Conservation (phyloP, 306 rosid genomes). For the Ammopiptanthus mongolicus region DNA sequence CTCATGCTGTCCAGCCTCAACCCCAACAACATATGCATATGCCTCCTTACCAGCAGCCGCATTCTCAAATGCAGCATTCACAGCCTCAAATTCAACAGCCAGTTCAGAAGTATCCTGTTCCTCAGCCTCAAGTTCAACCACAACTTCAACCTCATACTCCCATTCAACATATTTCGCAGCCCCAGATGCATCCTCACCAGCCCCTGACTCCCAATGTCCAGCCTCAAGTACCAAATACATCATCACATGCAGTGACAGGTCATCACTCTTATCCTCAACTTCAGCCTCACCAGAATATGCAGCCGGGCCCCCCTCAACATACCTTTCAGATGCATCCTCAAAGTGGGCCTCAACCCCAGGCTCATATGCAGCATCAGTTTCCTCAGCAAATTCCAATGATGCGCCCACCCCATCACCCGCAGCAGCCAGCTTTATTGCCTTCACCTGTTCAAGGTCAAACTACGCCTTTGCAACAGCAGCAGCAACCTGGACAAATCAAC, state of each 20-base stretch:
- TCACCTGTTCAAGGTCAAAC: constrained; percentile 61
- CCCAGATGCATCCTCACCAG: constrained; percentile 47
- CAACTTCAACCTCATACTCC: constrained; percentile 52
- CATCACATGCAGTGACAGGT: constrained; percentile 58
- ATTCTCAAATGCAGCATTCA: constrained; percentile 46
- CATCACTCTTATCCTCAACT: constrained; percentile 68
- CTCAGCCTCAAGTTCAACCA: constrained; percentile 54
- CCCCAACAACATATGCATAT: constrained; percentile 52
- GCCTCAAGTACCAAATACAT: constrained; percentile 52
- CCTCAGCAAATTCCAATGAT: constrained; percentile 53
- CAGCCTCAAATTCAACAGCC: constrained; percentile 66
- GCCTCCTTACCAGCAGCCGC: constrained; percentile 76
- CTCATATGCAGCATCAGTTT: constrained; percentile 54
- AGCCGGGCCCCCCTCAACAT: constrained; percentile 53
- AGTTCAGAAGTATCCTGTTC: constrained; percentile 47
- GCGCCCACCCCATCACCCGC: constrained; percentile 65
- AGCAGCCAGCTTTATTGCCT: constrained; percentile 50
- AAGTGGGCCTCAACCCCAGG: constrained; percentile 45
- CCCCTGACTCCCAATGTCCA: constrained; percentile 43
- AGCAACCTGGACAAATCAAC: constrained; percentile 54
- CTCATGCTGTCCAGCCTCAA: constrained; percentile 47
- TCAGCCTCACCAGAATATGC: constrained; percentile 56
- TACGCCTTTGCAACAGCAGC: constrained; percentile 55
- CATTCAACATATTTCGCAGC: constrained; percentile 44
- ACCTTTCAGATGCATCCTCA: constrained; percentile 43